Evolutionary conservation across 371 early-diverging fungal species (phyloP), one percentile per base, ranked within the genome.

Genomic region (Mucor velutinosus): DNA sequence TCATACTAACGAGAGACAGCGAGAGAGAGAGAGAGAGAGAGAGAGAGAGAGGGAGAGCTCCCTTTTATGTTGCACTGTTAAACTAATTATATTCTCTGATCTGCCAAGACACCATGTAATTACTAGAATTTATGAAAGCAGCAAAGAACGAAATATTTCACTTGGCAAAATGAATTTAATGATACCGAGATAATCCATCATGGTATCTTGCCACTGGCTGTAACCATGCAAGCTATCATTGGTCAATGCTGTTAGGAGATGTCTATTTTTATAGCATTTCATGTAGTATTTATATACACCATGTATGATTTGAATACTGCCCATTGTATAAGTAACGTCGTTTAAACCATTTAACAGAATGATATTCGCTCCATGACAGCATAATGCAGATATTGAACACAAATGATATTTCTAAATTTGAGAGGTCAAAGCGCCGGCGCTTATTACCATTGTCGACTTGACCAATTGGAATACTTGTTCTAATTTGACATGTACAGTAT

Each of bases 341-440:
- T 21, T 49, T 21, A 49, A 47, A 49, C 7, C 49, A 23, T 49
- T 49, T n/a, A 49, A 3, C 49, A 49, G 49, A 49, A 49, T n/a
- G 49, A 49, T 49, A 21, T 49, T 49, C 49, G 21, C 21, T 23
- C 7, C 23, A 49, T 49, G 49, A 49, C 49, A 49, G 21, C 49
- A 49, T 49, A 49, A 21, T 49, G 23, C 49, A 49, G 23, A 7
- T 49, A 21, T 49, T 21, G 8, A 0, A 49, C 4, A 49, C 49
- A 23, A 49, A 49, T 49, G 23, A 49, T 49, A 49, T 19, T 10
- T 49, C 49, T 49, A 49, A 49, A 49, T 49, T 49, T 49, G 49
- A 49, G 19, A 49, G 21, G 49, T 49, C 49, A 49, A 49, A 49
- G 49, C 49, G 49, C 49, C 49, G 49, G 49, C 49, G 49, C 49